Conservation (phyloP, 169 alveolate genomes). For the Theileria orientalis region DNA sequence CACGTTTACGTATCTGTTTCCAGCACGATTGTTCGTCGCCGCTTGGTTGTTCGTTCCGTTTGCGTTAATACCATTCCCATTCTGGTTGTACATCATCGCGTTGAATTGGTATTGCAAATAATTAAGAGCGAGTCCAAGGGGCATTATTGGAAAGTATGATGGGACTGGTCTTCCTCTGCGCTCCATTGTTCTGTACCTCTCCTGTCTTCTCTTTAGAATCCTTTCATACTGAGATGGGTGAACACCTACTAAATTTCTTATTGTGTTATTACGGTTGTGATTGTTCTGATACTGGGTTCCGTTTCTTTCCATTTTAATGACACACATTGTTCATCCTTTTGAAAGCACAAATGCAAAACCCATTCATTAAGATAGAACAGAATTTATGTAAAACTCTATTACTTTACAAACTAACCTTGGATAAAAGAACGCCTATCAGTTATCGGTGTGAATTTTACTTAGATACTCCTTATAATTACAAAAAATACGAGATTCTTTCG, state of each 20-base stretch:
- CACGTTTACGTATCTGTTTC: neutral
- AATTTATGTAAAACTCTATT: neutral
- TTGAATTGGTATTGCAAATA: neutral
- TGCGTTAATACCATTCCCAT: neutral
- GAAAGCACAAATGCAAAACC: neutral
- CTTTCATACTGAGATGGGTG: conserved; percentile 57
- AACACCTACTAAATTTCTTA: conserved; percentile 33
- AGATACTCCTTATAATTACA: no score
- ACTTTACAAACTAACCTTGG: neutral
- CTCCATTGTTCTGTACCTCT: conserved; percentile 27
- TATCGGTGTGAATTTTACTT: no score
- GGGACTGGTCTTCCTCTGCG: conserved; percentile 40
- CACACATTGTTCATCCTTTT: neutral
- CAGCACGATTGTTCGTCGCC: neutral
- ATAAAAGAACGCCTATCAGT: neutral
- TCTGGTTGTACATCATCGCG: neutral
- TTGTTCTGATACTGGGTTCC: no score
- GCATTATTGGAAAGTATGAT: conserved; percentile 46
- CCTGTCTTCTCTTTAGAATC: conserved; percentile 36
- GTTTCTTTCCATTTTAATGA: neutral
- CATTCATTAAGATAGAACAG: neutral
- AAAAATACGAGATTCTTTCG: no score
- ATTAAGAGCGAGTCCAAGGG: neutral
- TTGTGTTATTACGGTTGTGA: no score
- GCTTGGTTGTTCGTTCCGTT: neutral